Evolutionary conservation across 768 basidiomycete species (phyloP), one percentile per base, ranked within the genome.

Genomic region (Podaxis mareebaensis): DNA sequence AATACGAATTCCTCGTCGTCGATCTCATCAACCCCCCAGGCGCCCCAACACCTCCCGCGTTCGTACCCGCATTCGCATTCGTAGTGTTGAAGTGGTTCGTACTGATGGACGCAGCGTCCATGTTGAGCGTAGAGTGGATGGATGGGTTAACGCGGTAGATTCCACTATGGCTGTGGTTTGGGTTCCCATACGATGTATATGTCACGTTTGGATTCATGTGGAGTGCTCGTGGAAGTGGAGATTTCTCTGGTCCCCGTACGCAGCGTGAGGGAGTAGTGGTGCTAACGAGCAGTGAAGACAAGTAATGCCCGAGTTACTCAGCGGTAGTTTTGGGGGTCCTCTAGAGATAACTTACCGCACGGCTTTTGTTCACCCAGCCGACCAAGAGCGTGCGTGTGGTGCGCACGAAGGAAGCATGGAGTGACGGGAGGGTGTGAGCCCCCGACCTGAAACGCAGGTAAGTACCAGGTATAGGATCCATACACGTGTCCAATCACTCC

Each of bases 151-250:
- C 22, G 20, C 54, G 54, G 30, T 56, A 56, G 20, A 39, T 39
- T 15, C 28, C 30, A 17, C 30, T 51, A 51, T 39, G 56, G 26
- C 26, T 42, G 42, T 15, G 17, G 40, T 57, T 57, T n/a, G 24
- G 24, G 20, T 57, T 24, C 11, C 40, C 40, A 57, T 60, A 60
- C 8, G 59, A 60, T 22, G 36, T 52, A 20, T 60, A 60, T 52
- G 59, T 60, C 48, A 60, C 59, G 36, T 60, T 60, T 10, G 59
- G 59, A 60, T 60, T 60, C 59, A 60, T 60, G 33, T 48, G 30
- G 48, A 7, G 8, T 44, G 39, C 28, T 26, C 24, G 8, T 36
- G 20, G 48, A 24, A 51, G 22, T 51, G 6, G 20, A n/a, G 48
- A 51, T 26, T 3, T 44, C 42, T 20, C 48, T 51, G n/a, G 1